Base-by-base conservation (phyloP, 768 basidiomycete species). In the Dioszegia aurantiaca region DNA sequence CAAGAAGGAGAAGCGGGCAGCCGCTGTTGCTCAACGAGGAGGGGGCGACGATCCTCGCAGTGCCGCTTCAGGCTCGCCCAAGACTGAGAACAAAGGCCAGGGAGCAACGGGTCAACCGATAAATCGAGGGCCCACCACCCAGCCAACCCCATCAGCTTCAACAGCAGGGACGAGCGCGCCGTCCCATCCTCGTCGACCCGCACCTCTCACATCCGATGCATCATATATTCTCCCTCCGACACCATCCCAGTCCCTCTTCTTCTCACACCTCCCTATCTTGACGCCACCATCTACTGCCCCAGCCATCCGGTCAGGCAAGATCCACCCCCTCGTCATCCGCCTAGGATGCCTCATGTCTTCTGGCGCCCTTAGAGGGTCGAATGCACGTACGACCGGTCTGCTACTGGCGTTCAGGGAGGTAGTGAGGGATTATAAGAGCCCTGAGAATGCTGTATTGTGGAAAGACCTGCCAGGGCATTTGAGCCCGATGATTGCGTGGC, bases 301-400 rank as follows among this genome's bases (percentile, higher is more conserved):
- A 43, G 68, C 72, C 4, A 41, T 65, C 33, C 60, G 33, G 17
- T 58, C 54, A 4, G 56, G 54, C 21, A 74, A 72, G 68, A 88
- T 98, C 39, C 95, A 98, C 73, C 95, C 93, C 27, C 84, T 84
- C 19, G 86, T 98, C 65, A 80, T 91, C 58, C 82, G 87, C 52
- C 84, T 97, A 9, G 93, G 89, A 10, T 80, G 97, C 28, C 85
- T 92, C 62, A 94, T 97, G 78, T 85, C 89, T 8, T 86, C 88
- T 65, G 97, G 98, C 79, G 86, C 86, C 75, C 87, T 98, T 63
- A 86, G 87, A 47, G 95, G 95, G 8, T 89, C 92, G 14, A 98
- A 99, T 77, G 94, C 95, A 5, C 82, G 95, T 59, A 93, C 91
- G 69, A 93, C 97, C 43, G 91, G 90, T 4, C 90, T 90, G 64